A percentile compares a stretch with the other conserved stretches of the same genome.
These are phyloP conservation scores for Xylariomycetidae sp. DNA, from an alignment of 2,329 filamentous ascomycete genomes.

Conservation along the genomic window DNA sequence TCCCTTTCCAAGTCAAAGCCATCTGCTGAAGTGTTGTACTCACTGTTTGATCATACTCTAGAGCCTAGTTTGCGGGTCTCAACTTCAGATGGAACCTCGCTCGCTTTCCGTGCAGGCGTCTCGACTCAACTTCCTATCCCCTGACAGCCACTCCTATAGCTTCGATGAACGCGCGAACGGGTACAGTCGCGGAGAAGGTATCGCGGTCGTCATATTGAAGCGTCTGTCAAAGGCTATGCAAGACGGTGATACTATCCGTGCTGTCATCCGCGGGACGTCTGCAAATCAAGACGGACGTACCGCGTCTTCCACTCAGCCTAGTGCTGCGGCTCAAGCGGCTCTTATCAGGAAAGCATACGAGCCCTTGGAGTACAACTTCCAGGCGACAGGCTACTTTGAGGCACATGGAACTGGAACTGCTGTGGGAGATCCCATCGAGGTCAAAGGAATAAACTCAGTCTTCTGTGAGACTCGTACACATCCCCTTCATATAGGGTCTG, in stretches of 20 bases:
- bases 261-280: slow-evolving; percentile 25
- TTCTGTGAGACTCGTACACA: neutral
- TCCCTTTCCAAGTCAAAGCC: too few relatives aligned
- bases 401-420: slow-evolving; percentile 33
- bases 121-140: slow-evolving; percentile 2
- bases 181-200: slow-evolving; percentile 41
- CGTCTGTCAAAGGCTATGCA: slow-evolving; percentile 34
- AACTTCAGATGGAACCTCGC: neutral
- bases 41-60: neutral
- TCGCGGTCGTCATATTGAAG: slow-evolving; percentile 36
- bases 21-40: neutral
- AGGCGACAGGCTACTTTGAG: slow-evolving; percentile 26
- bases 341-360: slow-evolving; percentile 25
- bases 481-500: slow-evolving; percentile 3
- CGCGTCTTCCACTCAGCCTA: slow-evolving; percentile 17
- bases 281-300: slow-evolving; percentile 34
- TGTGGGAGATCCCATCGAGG: slow-evolving; percentile 32
- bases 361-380: slow-evolving; percentile 14
- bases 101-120: neutral
- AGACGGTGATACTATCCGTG: slow-evolving; percentile 32
- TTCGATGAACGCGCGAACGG: slow-evolving; percentile 37
- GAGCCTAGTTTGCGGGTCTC: neutral
- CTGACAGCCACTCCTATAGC: slow-evolving; percentile 18
- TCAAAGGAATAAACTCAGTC: slow-evolving; percentile 5
- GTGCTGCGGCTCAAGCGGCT: slow-evolving; percentile 18